phyloP scores from a whole-genome alignment of 805 yeast genomes.

The Wickerhamomyces xylosicus region DNA sequence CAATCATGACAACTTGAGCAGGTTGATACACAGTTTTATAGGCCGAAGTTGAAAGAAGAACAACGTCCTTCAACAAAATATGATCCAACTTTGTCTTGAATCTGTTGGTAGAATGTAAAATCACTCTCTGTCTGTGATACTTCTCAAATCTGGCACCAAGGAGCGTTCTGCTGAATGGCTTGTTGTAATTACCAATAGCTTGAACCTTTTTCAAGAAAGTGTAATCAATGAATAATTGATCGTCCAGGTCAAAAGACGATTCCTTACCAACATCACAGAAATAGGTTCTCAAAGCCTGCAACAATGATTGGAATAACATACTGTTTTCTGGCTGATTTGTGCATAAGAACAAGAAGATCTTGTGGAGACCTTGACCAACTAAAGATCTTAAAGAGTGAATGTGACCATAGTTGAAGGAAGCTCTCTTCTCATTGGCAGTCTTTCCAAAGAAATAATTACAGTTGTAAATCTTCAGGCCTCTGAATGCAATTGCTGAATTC shows the following conservation, averaged over 20 bases:
- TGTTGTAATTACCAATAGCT: slow-evolving; percentile 48
- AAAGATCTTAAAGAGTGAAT: slow-evolving; percentile 52
- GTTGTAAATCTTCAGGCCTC: slow-evolving; percentile 53
- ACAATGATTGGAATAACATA: slow-evolving; percentile 45
- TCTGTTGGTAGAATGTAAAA: slow-evolving; percentile 64
- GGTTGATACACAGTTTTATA: slow-evolving; percentile 60
- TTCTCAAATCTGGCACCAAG: slow-evolving; percentile 66
- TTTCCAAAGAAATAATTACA: slow-evolving; percentile 58
- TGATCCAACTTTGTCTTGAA: slow-evolving; percentile 58
- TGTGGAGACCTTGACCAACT: slow-evolving; percentile 58
- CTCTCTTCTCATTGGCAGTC: slow-evolving; percentile 32
- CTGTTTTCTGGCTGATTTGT: slow-evolving; percentile 43
- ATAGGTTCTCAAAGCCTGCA: slow-evolving; percentile 66
- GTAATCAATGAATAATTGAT: slow-evolving; percentile 41
- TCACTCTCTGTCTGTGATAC: slow-evolving; percentile 66
- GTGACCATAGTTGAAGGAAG: slow-evolving; percentile 31
- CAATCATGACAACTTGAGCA: slow-evolving; percentile 59
- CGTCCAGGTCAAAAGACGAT: slow-evolving; percentile 45
- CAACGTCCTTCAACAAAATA: slow-evolving; percentile 52
- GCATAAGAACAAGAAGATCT: slow-evolving; percentile 34
- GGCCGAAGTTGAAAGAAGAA: slow-evolving; percentile 52
- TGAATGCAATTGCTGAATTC: slow-evolving; percentile 44
- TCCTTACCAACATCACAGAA: slow-evolving; percentile 74
- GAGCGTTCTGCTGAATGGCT: slow-evolving; percentile 69
- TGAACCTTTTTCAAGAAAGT: slow-evolving; percentile 49